Conservation (phyloP, 768 basidiomycete genomes). For the Epithele typhae region DNA sequence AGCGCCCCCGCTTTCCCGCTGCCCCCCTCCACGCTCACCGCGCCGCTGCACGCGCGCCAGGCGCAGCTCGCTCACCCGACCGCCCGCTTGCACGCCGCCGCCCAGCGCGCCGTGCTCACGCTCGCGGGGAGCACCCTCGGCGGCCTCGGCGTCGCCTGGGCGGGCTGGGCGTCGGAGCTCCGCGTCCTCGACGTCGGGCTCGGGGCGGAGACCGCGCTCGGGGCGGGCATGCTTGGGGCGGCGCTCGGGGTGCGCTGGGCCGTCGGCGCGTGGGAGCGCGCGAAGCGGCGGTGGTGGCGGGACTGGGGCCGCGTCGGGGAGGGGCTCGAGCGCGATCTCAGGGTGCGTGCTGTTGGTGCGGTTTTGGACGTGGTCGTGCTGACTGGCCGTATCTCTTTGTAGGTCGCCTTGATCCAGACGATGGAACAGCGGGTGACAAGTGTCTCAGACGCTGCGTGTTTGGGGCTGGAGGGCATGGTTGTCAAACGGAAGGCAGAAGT, state of each 20-base stretch:
- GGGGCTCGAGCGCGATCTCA: conserved; percentile 61
- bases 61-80: conserved; percentile 57
- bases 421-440: conserved; percentile 50
- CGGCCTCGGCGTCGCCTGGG: conserved; percentile 55
- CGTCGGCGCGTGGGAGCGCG: conserved; percentile 63
- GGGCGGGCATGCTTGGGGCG: conserved; percentile 50
- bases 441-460: conserved; percentile 47
- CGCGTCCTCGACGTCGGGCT: conserved; percentile 32
- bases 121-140: conserved; percentile 44
- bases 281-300: conserved; percentile 62
- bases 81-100: conserved; percentile 55
- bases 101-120: conserved; percentile 51
- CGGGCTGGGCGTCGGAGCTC: conserved; percentile 59
- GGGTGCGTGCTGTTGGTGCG: conserved; percentile 36
- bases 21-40: conserved; percentile 40
- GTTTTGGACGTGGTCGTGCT: conserved; percentile 4
- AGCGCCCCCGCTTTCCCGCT: conserved; percentile 43
- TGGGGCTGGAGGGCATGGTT: conserved; percentile 38
- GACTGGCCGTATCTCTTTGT: neutral
- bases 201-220: conserved; percentile 55
- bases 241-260: conserved; percentile 55
- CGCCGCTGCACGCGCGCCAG: conserved; percentile 48
- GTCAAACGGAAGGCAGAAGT: conserved; percentile 42
- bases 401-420: conserved; percentile 45
- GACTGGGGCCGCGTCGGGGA: conserved; percentile 61